These are phyloP conservation scores for Phalaenopsis equestris DNA, from an alignment of 106 monocot genomes.

Conservation along the genomic window DNA sequence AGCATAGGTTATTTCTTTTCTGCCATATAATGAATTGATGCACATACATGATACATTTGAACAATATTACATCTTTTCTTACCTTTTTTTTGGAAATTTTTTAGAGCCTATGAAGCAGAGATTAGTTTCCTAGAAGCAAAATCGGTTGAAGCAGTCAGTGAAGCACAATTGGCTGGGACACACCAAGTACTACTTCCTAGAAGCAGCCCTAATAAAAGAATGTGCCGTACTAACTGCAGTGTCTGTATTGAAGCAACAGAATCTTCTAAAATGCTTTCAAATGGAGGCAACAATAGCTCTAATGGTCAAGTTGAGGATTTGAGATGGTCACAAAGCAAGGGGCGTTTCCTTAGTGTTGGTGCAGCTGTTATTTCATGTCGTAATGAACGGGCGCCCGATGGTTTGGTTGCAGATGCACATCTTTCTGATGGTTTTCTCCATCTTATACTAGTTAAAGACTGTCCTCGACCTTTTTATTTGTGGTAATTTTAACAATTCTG, in stretches of 20 bases:
- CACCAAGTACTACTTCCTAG: conserved; percentile 9
- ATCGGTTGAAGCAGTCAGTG: conserved; percentile 11
- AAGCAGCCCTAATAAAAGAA: conserved; percentile 16
- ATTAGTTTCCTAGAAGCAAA: conserved; percentile 49
- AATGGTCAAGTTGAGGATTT: conserved; percentile 17
- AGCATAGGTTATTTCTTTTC: conserved; percentile 58
- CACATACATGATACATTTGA: neutral
- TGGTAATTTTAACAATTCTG: conserved; percentile 33
- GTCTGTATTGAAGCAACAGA: conserved; percentile 31
- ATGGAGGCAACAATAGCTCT: conserved; percentile 9
- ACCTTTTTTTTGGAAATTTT: neutral
- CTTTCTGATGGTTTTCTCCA: conserved; percentile 88
- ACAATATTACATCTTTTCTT: neutral
- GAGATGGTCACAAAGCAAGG: conserved; percentile 54
- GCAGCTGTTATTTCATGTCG: conserved; percentile 91
- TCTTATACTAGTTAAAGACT: conserved; percentile 85
- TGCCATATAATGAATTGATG: neutral
- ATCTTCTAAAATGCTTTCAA: conserved; percentile 5
- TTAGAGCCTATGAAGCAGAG: conserved; percentile 82
- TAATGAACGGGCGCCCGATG: conserved; percentile 90
- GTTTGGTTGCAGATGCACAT: conserved; percentile 86
- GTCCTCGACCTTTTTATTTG: conserved; percentile 71
- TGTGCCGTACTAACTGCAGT: conserved; percentile 53
- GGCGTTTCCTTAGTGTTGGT: conserved; percentile 75
- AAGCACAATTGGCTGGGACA: neutral